phyloP scores from a whole-genome alignment of 2,329 filamentous ascomycete genomes.

The Mycosphaerella sp. region DNA sequence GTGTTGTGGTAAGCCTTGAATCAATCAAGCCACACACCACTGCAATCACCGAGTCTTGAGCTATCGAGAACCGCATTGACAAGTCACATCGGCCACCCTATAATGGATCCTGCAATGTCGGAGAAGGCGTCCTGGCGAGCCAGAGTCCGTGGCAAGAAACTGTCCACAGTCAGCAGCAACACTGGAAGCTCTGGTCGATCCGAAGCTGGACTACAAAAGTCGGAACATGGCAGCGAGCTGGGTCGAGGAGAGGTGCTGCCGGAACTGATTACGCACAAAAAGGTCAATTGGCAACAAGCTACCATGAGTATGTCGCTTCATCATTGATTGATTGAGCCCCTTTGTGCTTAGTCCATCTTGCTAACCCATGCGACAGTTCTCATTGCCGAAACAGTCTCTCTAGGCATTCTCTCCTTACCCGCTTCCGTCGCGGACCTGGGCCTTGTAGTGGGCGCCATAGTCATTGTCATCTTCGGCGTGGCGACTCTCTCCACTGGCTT shows the following conservation, averaged over 20 bases:
- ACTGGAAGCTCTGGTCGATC: slow-evolving; percentile 1
- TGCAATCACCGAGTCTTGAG: no score
- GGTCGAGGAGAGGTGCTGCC: slow-evolving; percentile 4
- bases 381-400: slow-evolving; percentile 54
- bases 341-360: neutral
- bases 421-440: slow-evolving; percentile 48
- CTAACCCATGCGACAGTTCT: slow-evolving; percentile 28
- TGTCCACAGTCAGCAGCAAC: slow-evolving; percentile 3
- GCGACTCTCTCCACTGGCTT: slow-evolving; percentile 56
- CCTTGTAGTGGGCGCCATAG: slow-evolving; percentile 41
- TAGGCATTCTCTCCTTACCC: slow-evolving; percentile 52
- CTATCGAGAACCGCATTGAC: neutral
- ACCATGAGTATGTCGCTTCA: slow-evolving; percentile 3
- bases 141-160: slow-evolving; percentile 2
- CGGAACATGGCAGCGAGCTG: slow-evolving; percentile 1
- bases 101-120: slow-evolving; percentile 1
- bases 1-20: no score
- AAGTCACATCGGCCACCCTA: neutral
- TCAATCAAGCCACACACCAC: no score
- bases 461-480: slow-evolving; percentile 49
- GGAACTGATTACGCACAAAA: slow-evolving; percentile 4
- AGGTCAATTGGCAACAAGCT: slow-evolving; percentile 7
- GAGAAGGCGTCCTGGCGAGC: slow-evolving; percentile 30
- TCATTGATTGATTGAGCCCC: neutral
- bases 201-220: slow-evolving; percentile 1